Conservation (phyloP, 306 rosid species). For the Glycyrrhiza uralensis region DNA sequence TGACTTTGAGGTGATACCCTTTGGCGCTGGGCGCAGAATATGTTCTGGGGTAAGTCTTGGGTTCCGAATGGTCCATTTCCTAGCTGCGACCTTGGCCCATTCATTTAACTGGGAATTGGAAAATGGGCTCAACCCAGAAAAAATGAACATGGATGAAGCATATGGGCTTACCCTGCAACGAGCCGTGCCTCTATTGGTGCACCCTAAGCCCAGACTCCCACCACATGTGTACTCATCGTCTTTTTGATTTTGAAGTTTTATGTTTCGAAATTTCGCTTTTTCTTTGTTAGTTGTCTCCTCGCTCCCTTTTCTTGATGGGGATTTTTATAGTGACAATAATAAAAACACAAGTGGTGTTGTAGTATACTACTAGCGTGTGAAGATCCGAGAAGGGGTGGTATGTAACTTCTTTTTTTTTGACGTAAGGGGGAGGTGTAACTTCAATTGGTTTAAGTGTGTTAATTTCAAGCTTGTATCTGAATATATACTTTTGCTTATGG, state of each 20-base stretch:
- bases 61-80: slow-evolving; percentile 56
- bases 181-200: slow-evolving; percentile 46
- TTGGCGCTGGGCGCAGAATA: slow-evolving; percentile 78
- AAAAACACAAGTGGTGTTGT: background rate
- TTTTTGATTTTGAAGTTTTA: background rate
- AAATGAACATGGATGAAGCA: slow-evolving; percentile 72
- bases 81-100: slow-evolving; percentile 56
- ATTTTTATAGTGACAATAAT: background rate
- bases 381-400: background rate
- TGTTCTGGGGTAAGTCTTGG: slow-evolving; percentile 71
- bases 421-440: background rate
- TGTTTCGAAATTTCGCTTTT: background rate
- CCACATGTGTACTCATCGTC: slow-evolving; percentile 22
- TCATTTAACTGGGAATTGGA: slow-evolving; percentile 56
- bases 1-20: slow-evolving; percentile 72
- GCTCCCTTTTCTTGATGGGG: background rate
- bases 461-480: background rate
- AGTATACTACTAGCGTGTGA: background rate
- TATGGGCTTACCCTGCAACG: slow-evolving; percentile 71
- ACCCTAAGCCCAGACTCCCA: no score
- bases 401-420: no score
- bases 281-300: background rate
- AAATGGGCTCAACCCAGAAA: slow-evolving; percentile 38
- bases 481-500: no score
- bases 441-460: background rate